Percentiles rank a stretch among this genome's conserved stretches.
Conservation (phyloP, 805 yeast species). For the Cyberlindnera meyerae region DNA sequence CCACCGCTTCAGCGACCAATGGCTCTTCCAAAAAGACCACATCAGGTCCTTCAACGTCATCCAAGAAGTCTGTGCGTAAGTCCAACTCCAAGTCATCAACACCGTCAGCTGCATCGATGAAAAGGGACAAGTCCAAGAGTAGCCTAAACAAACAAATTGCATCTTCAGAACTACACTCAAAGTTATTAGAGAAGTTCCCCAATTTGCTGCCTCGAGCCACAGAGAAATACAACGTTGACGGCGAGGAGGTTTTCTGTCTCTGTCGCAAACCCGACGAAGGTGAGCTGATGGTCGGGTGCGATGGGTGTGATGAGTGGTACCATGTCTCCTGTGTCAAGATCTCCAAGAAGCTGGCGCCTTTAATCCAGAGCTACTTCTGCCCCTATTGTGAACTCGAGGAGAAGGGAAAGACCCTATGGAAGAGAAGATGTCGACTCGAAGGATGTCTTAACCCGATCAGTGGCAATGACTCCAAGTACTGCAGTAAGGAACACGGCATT, state of each 20-base stretch:
- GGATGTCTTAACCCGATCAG: conserved; percentile 53
- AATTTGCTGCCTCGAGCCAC: conserved; percentile 15
- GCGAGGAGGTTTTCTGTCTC: conserved; percentile 68
- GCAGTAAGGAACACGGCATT: conserved; percentile 67
- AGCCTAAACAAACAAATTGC: background rate
- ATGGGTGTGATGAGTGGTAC: conserved; percentile 93
- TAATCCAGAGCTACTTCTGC: conserved; percentile 66
- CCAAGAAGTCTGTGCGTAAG: background rate
- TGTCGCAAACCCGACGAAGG: conserved; percentile 79
- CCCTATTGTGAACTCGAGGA: conserved; percentile 55
- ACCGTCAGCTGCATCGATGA: background rate
- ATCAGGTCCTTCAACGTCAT: too few relatives aligned
- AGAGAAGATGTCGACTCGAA: conserved; percentile 63
- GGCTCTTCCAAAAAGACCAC: too few relatives aligned
- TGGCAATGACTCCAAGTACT: conserved; percentile 56
- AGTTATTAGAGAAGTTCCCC: conserved; percentile 27
- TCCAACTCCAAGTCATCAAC: conserved; percentile 2
- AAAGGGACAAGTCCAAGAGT: too few relatives aligned
- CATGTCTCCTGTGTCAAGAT: conserved; percentile 76
- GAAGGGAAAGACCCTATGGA: conserved; percentile 57
- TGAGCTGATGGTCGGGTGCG: conserved; percentile 88
- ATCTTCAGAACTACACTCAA: background rate
- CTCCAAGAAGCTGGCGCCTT: conserved; percentile 41
- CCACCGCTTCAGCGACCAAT: too few relatives aligned
- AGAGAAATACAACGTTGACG: conserved; percentile 38